These are phyloP conservation scores for Capronia americana DNA, from an alignment of 2,329 filamentous ascomycete species.

Conservation along the genomic window DNA sequence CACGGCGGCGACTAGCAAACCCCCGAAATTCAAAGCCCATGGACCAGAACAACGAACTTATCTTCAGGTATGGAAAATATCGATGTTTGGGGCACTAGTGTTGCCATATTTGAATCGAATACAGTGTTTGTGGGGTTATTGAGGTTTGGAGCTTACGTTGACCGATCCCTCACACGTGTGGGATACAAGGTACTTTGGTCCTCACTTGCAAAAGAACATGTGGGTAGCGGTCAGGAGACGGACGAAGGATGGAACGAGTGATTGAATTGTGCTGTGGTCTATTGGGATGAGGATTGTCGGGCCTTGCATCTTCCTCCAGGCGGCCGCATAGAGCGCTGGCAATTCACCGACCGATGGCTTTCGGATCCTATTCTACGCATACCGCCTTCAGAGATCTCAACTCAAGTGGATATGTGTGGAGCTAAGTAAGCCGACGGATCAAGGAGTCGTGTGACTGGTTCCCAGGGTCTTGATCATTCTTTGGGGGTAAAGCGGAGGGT, in stretches of 20 bases:
- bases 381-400: neutral
- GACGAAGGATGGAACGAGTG: neutral
- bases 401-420: neutral
- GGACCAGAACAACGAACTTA: conserved; percentile 49
- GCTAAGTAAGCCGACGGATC: neutral
- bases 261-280: neutral
- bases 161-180: conserved; percentile 19
- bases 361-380: neutral
- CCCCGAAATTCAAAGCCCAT: conserved; percentile 47
- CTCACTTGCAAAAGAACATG: conserved; percentile 25
- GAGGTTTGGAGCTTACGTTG: conserved; percentile 24
- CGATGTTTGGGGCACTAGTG: conserved; percentile 55
- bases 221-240: conserved; percentile 15
- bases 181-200: conserved; percentile 20
- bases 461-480: neutral
- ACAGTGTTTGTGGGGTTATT: conserved; percentile 53
- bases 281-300: neutral
- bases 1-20: conserved; percentile 40
- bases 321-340: neutral
- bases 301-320: neutral
- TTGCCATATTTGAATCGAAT: conserved; percentile 58
- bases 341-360: neutral
- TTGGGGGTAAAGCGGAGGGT: no score
- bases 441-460: neutral
- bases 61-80: conserved; percentile 56